Conservation (phyloP, 352 stramenopile species). For the Phytophthora fragariae region DNA sequence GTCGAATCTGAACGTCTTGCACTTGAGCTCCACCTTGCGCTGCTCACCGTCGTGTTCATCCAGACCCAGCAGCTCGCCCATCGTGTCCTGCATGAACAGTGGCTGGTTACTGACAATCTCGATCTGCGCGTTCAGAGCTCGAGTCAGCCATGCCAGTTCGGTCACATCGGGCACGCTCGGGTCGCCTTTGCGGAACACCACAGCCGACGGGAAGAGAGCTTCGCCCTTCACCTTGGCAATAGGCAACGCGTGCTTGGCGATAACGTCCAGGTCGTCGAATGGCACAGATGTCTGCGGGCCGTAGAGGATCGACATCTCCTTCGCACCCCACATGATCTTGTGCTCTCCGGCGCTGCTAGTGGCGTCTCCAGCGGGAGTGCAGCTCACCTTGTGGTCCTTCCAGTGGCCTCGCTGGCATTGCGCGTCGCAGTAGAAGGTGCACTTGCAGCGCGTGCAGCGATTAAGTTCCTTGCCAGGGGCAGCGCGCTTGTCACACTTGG, state of each 20-base stretch:
- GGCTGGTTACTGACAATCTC: conserved; percentile 73
- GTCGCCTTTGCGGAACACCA: conserved; percentile 81
- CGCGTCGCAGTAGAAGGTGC: conserved; percentile 83
- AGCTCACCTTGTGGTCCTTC: conserved; percentile 88
- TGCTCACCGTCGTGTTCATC: conserved; percentile 53
- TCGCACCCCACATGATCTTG: conserved; percentile 80
- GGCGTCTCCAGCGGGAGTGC: conserved; percentile 48
- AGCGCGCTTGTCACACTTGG: conserved; percentile 82
- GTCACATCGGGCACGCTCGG: conserved; percentile 64
- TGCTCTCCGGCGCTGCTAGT: conserved; percentile 36
- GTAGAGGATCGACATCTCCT: conserved; percentile 87
- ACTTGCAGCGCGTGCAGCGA: conserved; percentile 87
- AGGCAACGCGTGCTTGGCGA: conserved; percentile 62
- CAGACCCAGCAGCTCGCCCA: conserved; percentile 66
- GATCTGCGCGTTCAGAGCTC: conserved; percentile 67
- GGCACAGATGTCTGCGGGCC: conserved; percentile 71
- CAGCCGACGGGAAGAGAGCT: conserved; percentile 69
- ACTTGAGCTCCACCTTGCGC: conserved; percentile 65
- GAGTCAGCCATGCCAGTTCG: conserved; percentile 79
- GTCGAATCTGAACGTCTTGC: conserved; percentile 65
- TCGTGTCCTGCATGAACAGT: conserved; percentile 76
- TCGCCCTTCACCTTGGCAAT: conserved; percentile 58
- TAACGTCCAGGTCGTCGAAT: conserved; percentile 82
- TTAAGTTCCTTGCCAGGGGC: conserved; percentile 65
- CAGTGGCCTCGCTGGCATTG: conserved; percentile 80